Percentiles rank a stretch among this genome's conserved stretches.
phyloP scores from a whole-genome alignment of 2,329 filamentous ascomycete genomes.

The Biscogniauxia sp. region DNA sequence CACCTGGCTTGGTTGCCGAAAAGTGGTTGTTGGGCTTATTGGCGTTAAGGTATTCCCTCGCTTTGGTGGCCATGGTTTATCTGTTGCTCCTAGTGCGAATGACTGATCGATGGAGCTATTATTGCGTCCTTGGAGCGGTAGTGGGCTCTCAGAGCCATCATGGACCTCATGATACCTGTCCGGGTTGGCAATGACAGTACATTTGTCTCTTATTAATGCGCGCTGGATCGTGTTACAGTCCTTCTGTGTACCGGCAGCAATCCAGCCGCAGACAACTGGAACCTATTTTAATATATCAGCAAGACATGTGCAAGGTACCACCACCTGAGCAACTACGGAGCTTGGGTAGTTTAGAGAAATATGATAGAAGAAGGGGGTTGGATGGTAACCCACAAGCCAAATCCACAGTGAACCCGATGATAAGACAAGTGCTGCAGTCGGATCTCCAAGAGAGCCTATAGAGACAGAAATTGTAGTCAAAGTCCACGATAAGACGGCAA shows the following conservation, averaged over 20 bases:
- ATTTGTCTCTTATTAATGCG: constrained; percentile 12
- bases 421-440: constrained; percentile 14
- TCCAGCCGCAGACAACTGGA: constrained; percentile 17
- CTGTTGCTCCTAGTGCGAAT: background rate
- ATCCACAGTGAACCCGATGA: constrained; percentile 18
- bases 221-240: constrained; percentile 9
- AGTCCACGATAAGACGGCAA: constrained; percentile 17
- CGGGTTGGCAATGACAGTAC: constrained; percentile 1
- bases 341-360: no score
- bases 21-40: background rate
- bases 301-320: no score
- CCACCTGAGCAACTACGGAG: no score
- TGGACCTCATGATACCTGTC: background rate
- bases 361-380: no score
- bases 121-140: background rate
- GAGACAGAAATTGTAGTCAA: constrained; percentile 13
- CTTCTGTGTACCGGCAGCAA: constrained; percentile 15
- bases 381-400: constrained; percentile 15
- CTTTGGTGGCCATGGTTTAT: background rate
- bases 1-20: background rate
- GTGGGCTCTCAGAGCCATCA: no score
- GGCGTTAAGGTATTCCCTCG: background rate
- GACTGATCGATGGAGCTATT: constrained; percentile 1
- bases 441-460: constrained; percentile 13
- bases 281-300: constrained; percentile 5